These are phyloP conservation scores for Tolypocladium ophioglossoides DNA, from an alignment of 2,329 filamentous ascomycete species.

Conservation along the genomic window DNA sequence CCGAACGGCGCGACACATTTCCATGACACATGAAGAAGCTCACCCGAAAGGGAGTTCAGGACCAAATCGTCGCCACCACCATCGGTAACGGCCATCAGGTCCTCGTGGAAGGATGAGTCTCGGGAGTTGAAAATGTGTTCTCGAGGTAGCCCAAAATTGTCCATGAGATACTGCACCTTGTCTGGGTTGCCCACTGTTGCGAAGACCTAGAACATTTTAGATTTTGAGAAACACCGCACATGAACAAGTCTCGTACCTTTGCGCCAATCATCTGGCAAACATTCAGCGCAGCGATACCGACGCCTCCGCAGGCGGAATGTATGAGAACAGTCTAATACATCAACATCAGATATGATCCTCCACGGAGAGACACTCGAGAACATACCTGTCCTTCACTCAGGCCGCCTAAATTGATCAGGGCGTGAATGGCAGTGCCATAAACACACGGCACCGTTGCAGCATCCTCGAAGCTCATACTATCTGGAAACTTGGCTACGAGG, in stretches of 20 bases:
- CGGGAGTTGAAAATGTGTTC: conserved; percentile 22
- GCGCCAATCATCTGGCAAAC: conserved; percentile 14
- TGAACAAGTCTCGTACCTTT: background rate
- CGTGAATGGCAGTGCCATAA: conserved; percentile 19
- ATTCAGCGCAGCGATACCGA: conserved; percentile 19
- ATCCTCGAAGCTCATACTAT: conserved; percentile 18
- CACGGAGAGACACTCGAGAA: background rate
- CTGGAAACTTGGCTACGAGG: conserved; percentile 19
- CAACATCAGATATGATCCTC: background rate
- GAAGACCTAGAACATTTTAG: conserved; percentile 2
- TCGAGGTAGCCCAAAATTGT: conserved; percentile 9
- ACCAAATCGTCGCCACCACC: conserved; percentile 24
- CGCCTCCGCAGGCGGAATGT: conserved; percentile 18
- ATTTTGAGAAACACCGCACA: background rate
- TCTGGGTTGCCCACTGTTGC: conserved; percentile 17
- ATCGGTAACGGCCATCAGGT: conserved; percentile 15
- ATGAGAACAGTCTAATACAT: conserved; percentile 16
- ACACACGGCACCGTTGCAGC: conserved; percentile 22
- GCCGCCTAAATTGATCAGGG: conserved; percentile 2
- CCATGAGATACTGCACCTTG: conserved; percentile 16
- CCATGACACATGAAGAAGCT: conserved; percentile 21
- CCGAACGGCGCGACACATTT: conserved; percentile 23
- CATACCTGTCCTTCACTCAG: conserved; percentile 5
- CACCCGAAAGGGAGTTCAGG: conserved; percentile 22
- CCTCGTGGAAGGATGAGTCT: conserved; percentile 16